Evolutionary conservation across 2,329 filamentous ascomycete genomes (phyloP).

Genomic region (Penicillium freii): DNA sequence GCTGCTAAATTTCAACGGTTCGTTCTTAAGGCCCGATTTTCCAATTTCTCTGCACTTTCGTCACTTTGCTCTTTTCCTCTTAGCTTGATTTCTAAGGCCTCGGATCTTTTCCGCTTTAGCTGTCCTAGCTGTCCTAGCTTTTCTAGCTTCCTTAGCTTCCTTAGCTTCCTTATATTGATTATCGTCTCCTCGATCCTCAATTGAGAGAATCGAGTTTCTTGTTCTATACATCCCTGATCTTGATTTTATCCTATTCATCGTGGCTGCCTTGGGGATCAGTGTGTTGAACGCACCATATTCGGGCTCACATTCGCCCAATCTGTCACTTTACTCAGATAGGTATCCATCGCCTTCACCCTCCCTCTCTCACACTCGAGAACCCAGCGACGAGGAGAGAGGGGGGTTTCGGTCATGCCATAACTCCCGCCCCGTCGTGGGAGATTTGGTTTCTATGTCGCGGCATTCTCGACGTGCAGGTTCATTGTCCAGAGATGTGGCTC

Average conservation of each 20-base stretch:
- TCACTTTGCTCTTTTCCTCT: conserved; percentile 6
- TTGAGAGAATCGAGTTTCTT: conserved; percentile 7
- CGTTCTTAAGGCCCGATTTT: conserved; percentile 12
- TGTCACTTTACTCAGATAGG: conserved; percentile 30
- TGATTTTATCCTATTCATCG: conserved; percentile 26
- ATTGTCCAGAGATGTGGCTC: conserved; percentile 30
- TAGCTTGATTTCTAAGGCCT: conserved; percentile 2
- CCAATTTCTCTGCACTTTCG: conserved; percentile 10
- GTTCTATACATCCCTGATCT: not conserved
- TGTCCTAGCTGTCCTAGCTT: not conserved
- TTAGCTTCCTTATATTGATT: conserved; percentile 1
- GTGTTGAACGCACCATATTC: conserved; percentile 37
- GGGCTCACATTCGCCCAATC: conserved; percentile 31
- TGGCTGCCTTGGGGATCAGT: conserved; percentile 43
- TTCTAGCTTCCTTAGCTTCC: not conserved
- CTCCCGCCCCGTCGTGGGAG: conserved; percentile 28
- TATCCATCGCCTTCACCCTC: conserved; percentile 29
- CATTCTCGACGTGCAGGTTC: conserved; percentile 31
- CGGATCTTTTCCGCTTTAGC: conserved; percentile 7
- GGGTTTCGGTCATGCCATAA: conserved; percentile 40
- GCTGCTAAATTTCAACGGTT: conserved; percentile 24
- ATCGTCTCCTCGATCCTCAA: conserved; percentile 1
- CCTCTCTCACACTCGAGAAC: conserved; percentile 40
- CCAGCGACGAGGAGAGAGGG: conserved; percentile 39
- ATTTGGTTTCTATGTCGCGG: conserved; percentile 42